A percentile compares a stretch with the other conserved stretches of the same genome.
Conservation (phyloP, 2,329 filamentous ascomycete genomes). For the Diplocarpon mali region DNA sequence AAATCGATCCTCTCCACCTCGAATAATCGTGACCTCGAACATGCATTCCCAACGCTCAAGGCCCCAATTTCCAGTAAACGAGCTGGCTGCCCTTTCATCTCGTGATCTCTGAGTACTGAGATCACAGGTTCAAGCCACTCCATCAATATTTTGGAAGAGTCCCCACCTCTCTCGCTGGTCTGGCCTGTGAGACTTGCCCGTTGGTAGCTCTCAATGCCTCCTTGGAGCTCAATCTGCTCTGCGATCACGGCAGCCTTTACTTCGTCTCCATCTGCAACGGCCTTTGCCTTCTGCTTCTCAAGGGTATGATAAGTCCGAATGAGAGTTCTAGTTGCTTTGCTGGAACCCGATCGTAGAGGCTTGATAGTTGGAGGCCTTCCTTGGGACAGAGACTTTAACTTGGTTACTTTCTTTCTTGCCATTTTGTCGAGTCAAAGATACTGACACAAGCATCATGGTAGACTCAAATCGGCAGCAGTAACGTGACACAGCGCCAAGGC, state of each 20-base stretch:
- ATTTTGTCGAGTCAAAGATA: conserved; percentile 27
- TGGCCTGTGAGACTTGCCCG: conserved; percentile 59
- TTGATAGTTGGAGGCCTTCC: conserved; percentile 45
- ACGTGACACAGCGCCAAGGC: neutral
- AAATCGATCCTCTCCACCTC: conserved; percentile 78
- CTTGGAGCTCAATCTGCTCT: conserved; percentile 44
- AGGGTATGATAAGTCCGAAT: conserved; percentile 57
- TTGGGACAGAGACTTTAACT: conserved; percentile 36
- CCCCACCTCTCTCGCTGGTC: conserved; percentile 52
- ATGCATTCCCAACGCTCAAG: conserved; percentile 73
- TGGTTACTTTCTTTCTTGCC: conserved; percentile 34
- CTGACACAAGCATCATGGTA: too few species aligned
- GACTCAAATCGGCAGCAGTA: neutral
- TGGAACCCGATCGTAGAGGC: conserved; percentile 45
- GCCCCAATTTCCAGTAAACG: conserved; percentile 83
- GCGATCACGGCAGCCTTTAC: conserved; percentile 35
- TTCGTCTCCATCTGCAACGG: conserved; percentile 41
- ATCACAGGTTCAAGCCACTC: conserved; percentile 43
- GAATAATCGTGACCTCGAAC: conserved; percentile 61
- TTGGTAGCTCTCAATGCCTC: conserved; percentile 54
- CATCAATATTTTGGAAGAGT: conserved; percentile 53
- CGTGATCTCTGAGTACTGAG: conserved; percentile 19
- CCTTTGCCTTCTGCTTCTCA: conserved; percentile 50
- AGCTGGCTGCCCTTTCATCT: conserved; percentile 29
- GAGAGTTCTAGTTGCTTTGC: conserved; percentile 50